phyloP scores from a whole-genome alignment of 202 grass and related monocot species.

The Saccharum hybrid region DNA sequence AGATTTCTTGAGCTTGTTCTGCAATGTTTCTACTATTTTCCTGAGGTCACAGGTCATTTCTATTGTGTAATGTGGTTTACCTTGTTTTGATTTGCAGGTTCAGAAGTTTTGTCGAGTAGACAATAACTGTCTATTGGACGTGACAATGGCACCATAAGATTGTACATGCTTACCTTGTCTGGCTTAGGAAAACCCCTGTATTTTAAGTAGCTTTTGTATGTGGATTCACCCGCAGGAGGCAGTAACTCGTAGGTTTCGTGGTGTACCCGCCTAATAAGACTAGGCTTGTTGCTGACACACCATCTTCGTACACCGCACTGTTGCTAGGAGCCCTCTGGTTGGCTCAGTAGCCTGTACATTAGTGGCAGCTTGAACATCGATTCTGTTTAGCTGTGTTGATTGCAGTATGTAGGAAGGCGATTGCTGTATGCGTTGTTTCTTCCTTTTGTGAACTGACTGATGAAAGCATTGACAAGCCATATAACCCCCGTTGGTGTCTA shows the following conservation, averaged over 20 bases:
- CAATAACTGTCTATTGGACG: slow-evolving; percentile 53
- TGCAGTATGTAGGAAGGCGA: slow-evolving; percentile 44
- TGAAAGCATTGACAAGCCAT: slow-evolving; percentile 31
- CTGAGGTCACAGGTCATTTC: slow-evolving; percentile 16
- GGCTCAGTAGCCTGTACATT: slow-evolving; percentile 58
- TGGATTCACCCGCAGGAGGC: slow-evolving; percentile 40
- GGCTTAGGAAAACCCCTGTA: slow-evolving; percentile 38
- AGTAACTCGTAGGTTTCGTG: slow-evolving; percentile 40
- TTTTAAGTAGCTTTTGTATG: slow-evolving; percentile 9
- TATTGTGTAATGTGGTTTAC: slow-evolving; percentile 15
- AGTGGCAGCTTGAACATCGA: slow-evolving; percentile 29
- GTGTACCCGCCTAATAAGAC: slow-evolving; percentile 45
- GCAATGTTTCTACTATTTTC: slow-evolving; percentile 28
- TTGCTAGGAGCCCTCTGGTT: slow-evolving; percentile 32
- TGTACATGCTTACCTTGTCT: slow-evolving; percentile 52
- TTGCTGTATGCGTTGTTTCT: slow-evolving; percentile 33
- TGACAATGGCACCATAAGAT: slow-evolving; percentile 50
- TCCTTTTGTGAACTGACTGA: not conserved
- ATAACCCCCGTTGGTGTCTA: slow-evolving; percentile 8
- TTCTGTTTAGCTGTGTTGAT: slow-evolving; percentile 39
- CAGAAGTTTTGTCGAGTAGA: slow-evolving; percentile 37
- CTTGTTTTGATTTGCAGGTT: slow-evolving; percentile 56
- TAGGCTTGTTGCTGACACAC: slow-evolving; percentile 37
- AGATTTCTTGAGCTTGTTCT: slow-evolving; percentile 25
- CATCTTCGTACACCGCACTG: slow-evolving; percentile 14